Conservation (phyloP, 164 flowering plant species). For the Houttuynia cordata region DNA sequence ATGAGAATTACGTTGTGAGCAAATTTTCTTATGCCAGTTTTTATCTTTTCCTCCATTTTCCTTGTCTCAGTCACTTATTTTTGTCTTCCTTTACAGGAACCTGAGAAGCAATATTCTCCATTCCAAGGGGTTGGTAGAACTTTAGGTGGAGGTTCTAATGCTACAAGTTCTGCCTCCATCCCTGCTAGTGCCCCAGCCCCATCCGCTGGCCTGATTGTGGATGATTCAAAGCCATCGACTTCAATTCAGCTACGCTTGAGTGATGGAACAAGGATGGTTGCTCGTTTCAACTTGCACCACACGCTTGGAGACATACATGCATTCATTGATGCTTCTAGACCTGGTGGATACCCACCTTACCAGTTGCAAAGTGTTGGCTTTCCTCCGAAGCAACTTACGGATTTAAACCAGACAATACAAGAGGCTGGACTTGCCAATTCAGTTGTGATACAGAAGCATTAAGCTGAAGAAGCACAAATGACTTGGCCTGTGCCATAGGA, state of each 20-base stretch:
- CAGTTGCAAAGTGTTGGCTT: constrained; percentile 73
- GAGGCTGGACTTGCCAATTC: constrained; percentile 89
- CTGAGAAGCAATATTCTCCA: constrained; percentile 33
- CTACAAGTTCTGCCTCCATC: constrained; percentile 13
- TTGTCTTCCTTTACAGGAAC: constrained; percentile 32
- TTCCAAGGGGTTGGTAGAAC: constrained; percentile 82
- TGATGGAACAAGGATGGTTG: constrained; percentile 82
- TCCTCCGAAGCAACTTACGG: constrained; percentile 75
- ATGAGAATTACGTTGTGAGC: constrained; percentile 44
- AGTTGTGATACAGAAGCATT: constrained; percentile 75
- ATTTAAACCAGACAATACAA: constrained; percentile 64
- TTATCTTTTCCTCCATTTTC: neutral
- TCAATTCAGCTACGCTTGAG: constrained; percentile 76
- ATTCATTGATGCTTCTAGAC: constrained; percentile 75
- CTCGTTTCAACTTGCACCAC: constrained; percentile 70
- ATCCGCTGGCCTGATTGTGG: constrained; percentile 45
- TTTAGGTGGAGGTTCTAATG: constrained; percentile 30
- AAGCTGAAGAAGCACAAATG: neutral
- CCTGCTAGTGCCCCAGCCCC: constrained; percentile 33
- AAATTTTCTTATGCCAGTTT: neutral
- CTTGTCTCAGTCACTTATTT: neutral
- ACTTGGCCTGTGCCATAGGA: neutral
- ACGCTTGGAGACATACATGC: constrained; percentile 61
- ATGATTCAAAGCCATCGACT: constrained; percentile 48
- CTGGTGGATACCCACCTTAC: constrained; percentile 42